Percentiles rank a stretch among this genome's conserved stretches.
phyloP scores from a whole-genome alignment of 1,284 basidiomycete genomes.

The Ustilago sp. region DNA sequence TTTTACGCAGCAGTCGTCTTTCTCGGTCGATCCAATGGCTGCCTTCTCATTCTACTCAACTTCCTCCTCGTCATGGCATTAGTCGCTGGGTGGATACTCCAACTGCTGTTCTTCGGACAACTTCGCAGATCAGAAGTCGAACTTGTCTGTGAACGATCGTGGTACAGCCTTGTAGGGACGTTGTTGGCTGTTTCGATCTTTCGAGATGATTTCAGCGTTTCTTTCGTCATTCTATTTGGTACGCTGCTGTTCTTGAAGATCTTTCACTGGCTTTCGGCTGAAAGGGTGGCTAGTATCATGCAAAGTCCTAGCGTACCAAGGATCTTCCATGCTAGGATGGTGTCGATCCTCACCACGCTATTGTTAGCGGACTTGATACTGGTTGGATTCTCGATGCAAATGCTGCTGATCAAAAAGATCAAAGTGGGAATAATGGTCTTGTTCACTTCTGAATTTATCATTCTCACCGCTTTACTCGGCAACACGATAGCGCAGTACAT shows the following conservation, averaged over 20 bases:
- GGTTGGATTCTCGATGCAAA: constrained; percentile 80
- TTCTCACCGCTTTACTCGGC: constrained; percentile 83
- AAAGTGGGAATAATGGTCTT: constrained; percentile 81
- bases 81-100: constrained; percentile 80
- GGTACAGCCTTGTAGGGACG: constrained; percentile 98
- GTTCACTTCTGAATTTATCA: constrained; percentile 89
- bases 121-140: constrained; percentile 91
- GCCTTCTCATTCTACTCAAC: constrained; percentile 80
- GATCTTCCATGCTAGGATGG: constrained; percentile 86
- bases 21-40: constrained; percentile 87
- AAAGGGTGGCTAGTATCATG: constrained; percentile 98
- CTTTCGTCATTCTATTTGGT: constrained; percentile 91
- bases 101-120: constrained; percentile 90
- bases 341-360: constrained; percentile 77
- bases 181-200: constrained; percentile 96
- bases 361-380: constrained; percentile 79
- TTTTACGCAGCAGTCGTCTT: constrained; percentile 94
- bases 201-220: constrained; percentile 78
- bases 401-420: constrained; percentile 53
- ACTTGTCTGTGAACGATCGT: constrained; percentile 91
- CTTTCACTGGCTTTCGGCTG: constrained; percentile 95
- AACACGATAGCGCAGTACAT: constrained; percentile 86
- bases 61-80: constrained; percentile 85
- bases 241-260: constrained; percentile 93
- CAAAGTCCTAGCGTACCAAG: constrained; percentile 86